Conservation (phyloP, 805 yeast genomes). For the Groenewaldozyma salmanticensis region DNA sequence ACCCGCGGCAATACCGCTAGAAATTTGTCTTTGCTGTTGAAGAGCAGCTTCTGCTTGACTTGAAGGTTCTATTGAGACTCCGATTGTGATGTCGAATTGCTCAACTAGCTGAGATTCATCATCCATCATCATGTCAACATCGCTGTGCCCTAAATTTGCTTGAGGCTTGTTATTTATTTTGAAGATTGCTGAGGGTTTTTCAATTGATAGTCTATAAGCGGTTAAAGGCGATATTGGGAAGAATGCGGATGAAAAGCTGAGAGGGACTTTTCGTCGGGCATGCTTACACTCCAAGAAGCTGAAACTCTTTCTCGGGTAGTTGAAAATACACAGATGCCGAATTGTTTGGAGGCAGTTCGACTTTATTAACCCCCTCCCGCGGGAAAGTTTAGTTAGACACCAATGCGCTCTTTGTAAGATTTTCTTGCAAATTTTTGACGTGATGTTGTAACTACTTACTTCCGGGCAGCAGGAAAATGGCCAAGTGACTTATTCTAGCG, state of each 20-base stretch:
- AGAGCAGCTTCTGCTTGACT: slow-evolving; percentile 53
- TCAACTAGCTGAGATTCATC: slow-evolving; percentile 31
- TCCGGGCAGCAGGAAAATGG: slow-evolving; percentile 79
- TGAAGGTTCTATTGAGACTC: slow-evolving; percentile 84
- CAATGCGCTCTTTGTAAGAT: neutral
- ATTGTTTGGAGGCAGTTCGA: slow-evolving; percentile 45
- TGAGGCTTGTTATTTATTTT: slow-evolving; percentile 45
- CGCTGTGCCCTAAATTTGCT: slow-evolving; percentile 21
- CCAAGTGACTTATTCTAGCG: slow-evolving; percentile 61
- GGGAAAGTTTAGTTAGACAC: neutral
- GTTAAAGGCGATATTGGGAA: no score
- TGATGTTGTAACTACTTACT: slow-evolving; percentile 31
- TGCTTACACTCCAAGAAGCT: slow-evolving; percentile 37
- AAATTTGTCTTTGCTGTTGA: slow-evolving; percentile 27
- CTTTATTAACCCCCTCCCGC: slow-evolving; percentile 13
- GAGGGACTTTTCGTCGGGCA: slow-evolving; percentile 20
- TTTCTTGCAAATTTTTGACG: neutral
- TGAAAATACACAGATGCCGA: slow-evolving; percentile 88
- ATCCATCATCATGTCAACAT: slow-evolving; percentile 47
- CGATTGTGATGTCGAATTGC: slow-evolving; percentile 42
- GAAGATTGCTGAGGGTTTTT: slow-evolving; percentile 87
- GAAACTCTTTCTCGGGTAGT: slow-evolving; percentile 46
- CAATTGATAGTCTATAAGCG: slow-evolving; percentile 23
- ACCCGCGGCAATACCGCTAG: no score
- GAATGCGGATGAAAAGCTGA: neutral